Evolutionary conservation across 345 rosid genomes (phyloP).

Genomic region (sweet orange (Citrus sinensis)): DVS_A1.0 CM039167.1:5997001-5997500

Average conservation of each 20-base stretch:
- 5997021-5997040: background rate
- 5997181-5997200: constrained; percentile 5
- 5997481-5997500: background rate
- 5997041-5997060: constrained; percentile 3
- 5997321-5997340: background rate
- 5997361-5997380: background rate
- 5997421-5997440: background rate
- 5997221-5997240: background rate
- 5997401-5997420: background rate
- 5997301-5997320: background rate
- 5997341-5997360: background rate
- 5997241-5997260: background rate
- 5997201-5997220: background rate
- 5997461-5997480: background rate
- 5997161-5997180: constrained; percentile 13
- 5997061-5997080: constrained; percentile 36
- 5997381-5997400: background rate
- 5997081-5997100: constrained; percentile 99
- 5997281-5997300: background rate
- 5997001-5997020: background rate
- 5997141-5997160: constrained; percentile 68
- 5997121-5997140: constrained; percentile 95
- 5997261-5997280: background rate
- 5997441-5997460: background rate
- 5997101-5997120: constrained; percentile 98